Conservation (phyloP, 352 stramenopile species). For the Globisporangium parvum region DNA sequence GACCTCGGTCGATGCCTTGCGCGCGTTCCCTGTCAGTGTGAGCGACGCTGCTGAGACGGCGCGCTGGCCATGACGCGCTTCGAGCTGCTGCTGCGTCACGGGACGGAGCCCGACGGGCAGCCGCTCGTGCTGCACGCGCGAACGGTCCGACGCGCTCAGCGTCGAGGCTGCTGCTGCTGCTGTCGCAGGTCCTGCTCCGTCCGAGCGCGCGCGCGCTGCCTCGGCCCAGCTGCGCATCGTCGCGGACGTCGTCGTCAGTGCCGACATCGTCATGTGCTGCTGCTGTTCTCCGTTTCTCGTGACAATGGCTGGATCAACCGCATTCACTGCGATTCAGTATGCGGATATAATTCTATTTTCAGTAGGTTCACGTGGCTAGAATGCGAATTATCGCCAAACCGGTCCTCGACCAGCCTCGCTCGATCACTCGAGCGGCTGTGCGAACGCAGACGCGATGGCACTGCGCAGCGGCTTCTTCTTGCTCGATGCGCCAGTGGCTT, state of each 20-base stretch:
- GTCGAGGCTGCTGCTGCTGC: background rate
- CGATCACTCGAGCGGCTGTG: background rate
- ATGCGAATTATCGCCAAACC: background rate
- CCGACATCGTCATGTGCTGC: conserved; percentile 6
- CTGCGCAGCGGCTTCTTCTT: conserved; percentile 7
- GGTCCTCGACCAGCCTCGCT: background rate
- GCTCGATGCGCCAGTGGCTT: conserved; percentile 5
- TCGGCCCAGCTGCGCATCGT: conserved; percentile 7
- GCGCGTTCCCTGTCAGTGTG: background rate
- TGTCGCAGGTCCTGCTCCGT: background rate
- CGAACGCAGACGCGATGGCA: conserved; percentile 7
- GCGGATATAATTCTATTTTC: no score
- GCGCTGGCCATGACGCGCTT: conserved; percentile 8
- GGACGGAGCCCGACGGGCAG: conserved; percentile 9
- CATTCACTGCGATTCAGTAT: no score
- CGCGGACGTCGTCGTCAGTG: background rate
- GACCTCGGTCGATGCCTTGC: background rate
- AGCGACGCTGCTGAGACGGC: background rate
- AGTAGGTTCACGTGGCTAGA: background rate
- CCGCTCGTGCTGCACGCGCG: conserved; percentile 1
- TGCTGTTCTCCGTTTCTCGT: conserved; percentile 3
- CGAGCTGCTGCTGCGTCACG: conserved; percentile 16
- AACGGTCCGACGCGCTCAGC: background rate
- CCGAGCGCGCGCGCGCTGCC: background rate
- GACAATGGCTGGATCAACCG: no score